Base-by-base conservation (phyloP, 78 protist genomes). In the Dictyostelium firmibasis region DNA sequence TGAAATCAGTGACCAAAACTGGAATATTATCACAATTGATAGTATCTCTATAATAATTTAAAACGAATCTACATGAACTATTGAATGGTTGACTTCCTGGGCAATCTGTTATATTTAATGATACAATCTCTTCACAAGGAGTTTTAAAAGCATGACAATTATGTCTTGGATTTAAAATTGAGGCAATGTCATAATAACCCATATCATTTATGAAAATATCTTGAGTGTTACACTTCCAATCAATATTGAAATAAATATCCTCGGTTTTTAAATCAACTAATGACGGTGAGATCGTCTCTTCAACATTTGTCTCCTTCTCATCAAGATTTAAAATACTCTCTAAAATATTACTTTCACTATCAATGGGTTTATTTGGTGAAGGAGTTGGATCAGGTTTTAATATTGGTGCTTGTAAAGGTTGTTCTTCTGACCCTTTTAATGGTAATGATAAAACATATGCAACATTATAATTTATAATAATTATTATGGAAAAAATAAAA, bases 181-280 rank as follows among this genome's bases (percentile, higher is more conserved):
- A 70, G 2, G 77, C 77, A 10, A 70, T 14, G 31, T 70, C 77
- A 70, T 70, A 70, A 31, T 70, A 70, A 31, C 77, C 77, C 41
- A 70, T 31, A 27, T 70, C 77, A 70, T 70, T 70, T 70, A 31
- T 31, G 16, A 70, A 70, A 4, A 70, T 70, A 14, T 70, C 77
- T 31, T 70, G 35, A 70, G 77, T 31, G 14, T 70, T 25, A 14
- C 77, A 70, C 31, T 70, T 70, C 77, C 77, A 70, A 70, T 31
- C 41, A 70, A 70, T 70, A 70, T 70, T 70, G 14, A 70, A 70
- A 70, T 70, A 70, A 70, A 70, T 70, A 70, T 70, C 77, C 29
- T 70, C 77, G 20, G 77, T 70, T 70, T 25, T 70, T 31, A 31
- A 70, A 31, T 29, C 31, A 10, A 25, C 36, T 31, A 31, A 14